Base-by-base conservation (phyloP, 371 early-diverging fungal species). In the Rhizopus delemar region DNA sequence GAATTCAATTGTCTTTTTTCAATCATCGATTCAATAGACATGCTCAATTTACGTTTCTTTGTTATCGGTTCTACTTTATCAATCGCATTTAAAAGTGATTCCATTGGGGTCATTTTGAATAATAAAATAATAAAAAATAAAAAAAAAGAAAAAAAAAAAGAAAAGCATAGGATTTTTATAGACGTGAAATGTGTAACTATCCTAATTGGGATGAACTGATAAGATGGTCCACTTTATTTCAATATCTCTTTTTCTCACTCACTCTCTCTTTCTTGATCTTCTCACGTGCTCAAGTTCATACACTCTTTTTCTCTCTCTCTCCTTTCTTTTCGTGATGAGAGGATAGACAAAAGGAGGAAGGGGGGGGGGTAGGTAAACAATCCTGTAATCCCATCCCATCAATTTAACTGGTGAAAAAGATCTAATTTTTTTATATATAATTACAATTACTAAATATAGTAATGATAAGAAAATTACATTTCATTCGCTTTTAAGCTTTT, bases 1-100 rank as follows among this genome's bases (percentile, higher is more conserved):
- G 38, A 53, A 9, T 32, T 48, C 28, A 48, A 46, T 45, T 46
- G 15, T 57, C 39, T 51, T 61, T 34, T 28, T 58, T 62, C 8
- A 28, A 53, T 16, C 38, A 81, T 62, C 3, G 70, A 60, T 48
- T 77, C 69, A 53, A 81, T 81, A 5, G 81, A 78, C 81, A 81
- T 81, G 29, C 28, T 45, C 12, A 50, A 49, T 56, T 62, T 63
- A 43, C 57, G 45, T 33, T 53, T 59, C 15, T 32, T 51, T 22
- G 69, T 65, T 41, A 56, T 70, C 15, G 71, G 71, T 43, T 67
- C 67, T 32, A 71, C 79, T 51, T 58, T 56, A 41, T 79, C 72
- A 56, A 79, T 73, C 12, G 73, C 80, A 39, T 59, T 66, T 39
- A 79, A 60, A 15, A 81, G 60, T 0, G 74, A 72, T 52, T 78